These are phyloP conservation scores for Sisymbrium altissimum DNA, from an alignment of 345 rosid genomes.

Conservation along the genomic window DNA sequence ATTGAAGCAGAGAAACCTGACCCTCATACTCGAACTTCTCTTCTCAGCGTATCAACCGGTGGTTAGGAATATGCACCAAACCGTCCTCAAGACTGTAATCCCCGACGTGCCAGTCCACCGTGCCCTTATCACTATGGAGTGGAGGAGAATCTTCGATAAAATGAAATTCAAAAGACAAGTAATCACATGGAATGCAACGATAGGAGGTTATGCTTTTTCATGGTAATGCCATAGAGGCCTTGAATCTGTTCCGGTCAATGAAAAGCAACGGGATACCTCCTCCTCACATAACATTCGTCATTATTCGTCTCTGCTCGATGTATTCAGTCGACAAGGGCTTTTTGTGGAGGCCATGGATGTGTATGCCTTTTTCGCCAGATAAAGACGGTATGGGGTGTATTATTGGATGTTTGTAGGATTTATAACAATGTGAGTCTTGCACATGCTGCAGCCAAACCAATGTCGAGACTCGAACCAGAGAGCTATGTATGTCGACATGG, in stretches of 20 bases:
- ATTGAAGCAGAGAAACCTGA: conserved; percentile 61
- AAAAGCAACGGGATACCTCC: conserved; percentile 46
- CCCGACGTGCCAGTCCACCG: conserved; percentile 60
- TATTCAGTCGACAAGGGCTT: conserved; percentile 53
- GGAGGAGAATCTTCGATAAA: conserved; percentile 45
- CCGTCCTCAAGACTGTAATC: conserved; percentile 44
- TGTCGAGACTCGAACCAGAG: conserved; percentile 63
- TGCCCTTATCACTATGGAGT: conserved; percentile 60
- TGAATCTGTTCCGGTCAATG: conserved; percentile 51
- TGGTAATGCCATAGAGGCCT: conserved; percentile 57
- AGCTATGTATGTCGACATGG: conserved; percentile 65
- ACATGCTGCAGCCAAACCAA: conserved; percentile 60
- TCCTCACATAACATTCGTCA: conserved; percentile 62
- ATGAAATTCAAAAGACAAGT: conserved; percentile 50
- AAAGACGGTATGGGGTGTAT: conserved; percentile 75
- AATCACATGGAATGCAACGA: conserved; percentile 83
- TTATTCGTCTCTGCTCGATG: conserved; percentile 57
- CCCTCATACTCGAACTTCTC: conserved; percentile 65
- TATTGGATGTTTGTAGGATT: conserved; percentile 60
- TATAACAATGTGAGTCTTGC: conserved; percentile 54
- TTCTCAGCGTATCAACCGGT: conserved; percentile 54
- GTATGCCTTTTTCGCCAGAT: conserved; percentile 65
- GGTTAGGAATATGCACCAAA: conserved; percentile 64
- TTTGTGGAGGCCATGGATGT: conserved; percentile 57
- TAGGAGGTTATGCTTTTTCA: conserved; percentile 78